Conservation (phyloP, 768 basidiomycete genomes). For the Tylopilus plumbeoviolaceoides region DNA sequence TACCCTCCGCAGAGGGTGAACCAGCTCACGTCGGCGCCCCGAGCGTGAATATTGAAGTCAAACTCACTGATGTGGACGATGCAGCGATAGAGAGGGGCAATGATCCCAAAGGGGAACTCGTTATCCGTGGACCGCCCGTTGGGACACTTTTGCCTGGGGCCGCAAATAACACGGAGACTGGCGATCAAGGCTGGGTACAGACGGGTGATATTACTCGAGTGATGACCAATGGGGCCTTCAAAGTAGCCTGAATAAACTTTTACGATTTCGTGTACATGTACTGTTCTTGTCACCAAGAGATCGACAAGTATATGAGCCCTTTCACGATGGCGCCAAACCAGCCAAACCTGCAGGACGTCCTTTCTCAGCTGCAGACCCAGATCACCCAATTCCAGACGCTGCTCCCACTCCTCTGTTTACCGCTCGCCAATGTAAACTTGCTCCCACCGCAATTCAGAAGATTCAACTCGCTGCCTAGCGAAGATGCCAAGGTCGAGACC, state of each 20-base stretch:
- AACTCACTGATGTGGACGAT: slow-evolving; percentile 70
- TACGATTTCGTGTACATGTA: neutral
- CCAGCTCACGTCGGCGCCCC: slow-evolving; percentile 69
- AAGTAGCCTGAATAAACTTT: slow-evolving; percentile 13
- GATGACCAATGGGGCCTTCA: slow-evolving; percentile 67
- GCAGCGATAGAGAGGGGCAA: slow-evolving; percentile 56
- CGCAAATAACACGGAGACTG: slow-evolving; percentile 36
- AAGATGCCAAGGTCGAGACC: slow-evolving; percentile 18
- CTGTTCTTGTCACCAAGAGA: neutral
- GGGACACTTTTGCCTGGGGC: slow-evolving; percentile 41
- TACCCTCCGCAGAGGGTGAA: slow-evolving; percentile 38
- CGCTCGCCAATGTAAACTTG: slow-evolving; percentile 53
- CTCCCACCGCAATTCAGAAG: slow-evolving; percentile 54
- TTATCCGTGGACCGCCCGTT: slow-evolving; percentile 72
- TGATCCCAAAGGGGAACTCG: slow-evolving; percentile 60
- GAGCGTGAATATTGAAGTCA: slow-evolving; percentile 78
- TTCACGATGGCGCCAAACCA: slow-evolving; percentile 8
- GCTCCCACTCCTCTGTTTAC: slow-evolving; percentile 51
- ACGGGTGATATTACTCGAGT: slow-evolving; percentile 45
- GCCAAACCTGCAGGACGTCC: slow-evolving; percentile 30
- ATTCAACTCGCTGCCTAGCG: slow-evolving; percentile 37
- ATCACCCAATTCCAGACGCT: slow-evolving; percentile 49
- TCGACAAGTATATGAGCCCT: too few relatives aligned
- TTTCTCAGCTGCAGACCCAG: slow-evolving; percentile 43
- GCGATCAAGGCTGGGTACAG: slow-evolving; percentile 41